Percentiles rank a stretch among this genome's conserved stretches.
These are phyloP conservation scores for Dactylonectria macrodidyma DNA, from an alignment of 2,329 filamentous ascomycete genomes.

Conservation along the genomic window DNA sequence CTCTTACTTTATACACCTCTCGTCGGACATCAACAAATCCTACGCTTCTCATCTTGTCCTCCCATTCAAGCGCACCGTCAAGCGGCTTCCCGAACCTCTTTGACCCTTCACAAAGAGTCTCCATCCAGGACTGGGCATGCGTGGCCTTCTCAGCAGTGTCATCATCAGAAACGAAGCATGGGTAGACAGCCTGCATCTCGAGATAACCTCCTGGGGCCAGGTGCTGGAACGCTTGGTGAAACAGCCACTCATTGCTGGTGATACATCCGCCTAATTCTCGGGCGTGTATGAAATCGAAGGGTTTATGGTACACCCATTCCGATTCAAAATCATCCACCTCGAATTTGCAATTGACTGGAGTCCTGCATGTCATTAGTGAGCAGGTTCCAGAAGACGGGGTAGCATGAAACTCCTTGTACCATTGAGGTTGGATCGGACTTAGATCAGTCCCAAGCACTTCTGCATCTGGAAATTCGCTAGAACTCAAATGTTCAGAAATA, in stretches of 20 bases:
- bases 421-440: neutral
- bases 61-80: constrained; percentile 11
- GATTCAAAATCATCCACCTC: neutral
- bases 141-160: neutral
- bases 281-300: neutral
- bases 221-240: neutral
- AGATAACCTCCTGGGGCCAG: neutral
- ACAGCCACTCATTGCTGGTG: neutral
- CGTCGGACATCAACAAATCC: constrained; percentile 18
- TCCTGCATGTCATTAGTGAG: neutral
- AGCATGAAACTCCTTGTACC: neutral
- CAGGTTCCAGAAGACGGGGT: neutral
- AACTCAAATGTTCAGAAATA: neutral
- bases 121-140: constrained; percentile 24
- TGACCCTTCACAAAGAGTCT: constrained; percentile 22
- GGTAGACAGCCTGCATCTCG: neutral
- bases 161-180: neutral
- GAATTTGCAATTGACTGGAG: neutral
- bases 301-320: neutral
- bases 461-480: neutral
- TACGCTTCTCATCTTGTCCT: constrained; percentile 8
- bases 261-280: neutral
- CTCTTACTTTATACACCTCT: constrained; percentile 3
- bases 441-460: neutral
- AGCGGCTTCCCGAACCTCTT: constrained; percentile 27